Base-by-base conservation (phyloP, 1,284 basidiomycete genomes). In the Ganoderma multipileum region DNA sequence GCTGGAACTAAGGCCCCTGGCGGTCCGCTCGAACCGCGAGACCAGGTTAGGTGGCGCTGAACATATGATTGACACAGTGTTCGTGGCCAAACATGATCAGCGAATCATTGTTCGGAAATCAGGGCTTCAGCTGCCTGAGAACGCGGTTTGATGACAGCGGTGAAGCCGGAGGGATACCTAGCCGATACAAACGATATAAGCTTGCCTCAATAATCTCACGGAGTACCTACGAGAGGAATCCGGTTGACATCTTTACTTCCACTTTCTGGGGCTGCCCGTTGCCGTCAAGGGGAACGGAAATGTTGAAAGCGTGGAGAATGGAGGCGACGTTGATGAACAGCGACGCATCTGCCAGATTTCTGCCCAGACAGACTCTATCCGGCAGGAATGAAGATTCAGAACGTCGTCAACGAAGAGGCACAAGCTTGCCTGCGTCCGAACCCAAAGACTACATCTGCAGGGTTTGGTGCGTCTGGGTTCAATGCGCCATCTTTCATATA, bases 401-500 rank as follows among this genome's bases (percentile, higher is more conserved):
- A 5, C 30, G 26, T 52, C 5, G 59, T 57, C 23, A 14, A n/a
- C 33, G 52, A 55, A 18, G 3, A 54, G 5, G 20, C 33, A 23
- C 11, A 23, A 28, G 12, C 76, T 59, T 61, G 79, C 79, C 81
- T 69, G 12, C 81, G 70, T n/a, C 81, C 81, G 47, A 71, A 81
- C 2, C 80, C 82, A 68, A 81, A 82, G 1, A 74, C 71, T 9
- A 74, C 70, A 9, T 70, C 67, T 33, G 65, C 61, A 14, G 80
- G 79, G 66, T 79, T 75, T 58, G 70, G 69, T 5, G 76, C 72
- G 1, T 62, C 57, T 5, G 74, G 74, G 60, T 79, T 72, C 16
- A 81, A 72, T 42, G 77, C 74, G 5, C 79, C 79, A 42, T 78
- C 73, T 60, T 74, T 76, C n/a, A 83, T 65, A 65, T 76, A 82